Base-by-base conservation (phyloP, 352 stramenopile genomes). In the Paralagenidium karlingii region DNA sequence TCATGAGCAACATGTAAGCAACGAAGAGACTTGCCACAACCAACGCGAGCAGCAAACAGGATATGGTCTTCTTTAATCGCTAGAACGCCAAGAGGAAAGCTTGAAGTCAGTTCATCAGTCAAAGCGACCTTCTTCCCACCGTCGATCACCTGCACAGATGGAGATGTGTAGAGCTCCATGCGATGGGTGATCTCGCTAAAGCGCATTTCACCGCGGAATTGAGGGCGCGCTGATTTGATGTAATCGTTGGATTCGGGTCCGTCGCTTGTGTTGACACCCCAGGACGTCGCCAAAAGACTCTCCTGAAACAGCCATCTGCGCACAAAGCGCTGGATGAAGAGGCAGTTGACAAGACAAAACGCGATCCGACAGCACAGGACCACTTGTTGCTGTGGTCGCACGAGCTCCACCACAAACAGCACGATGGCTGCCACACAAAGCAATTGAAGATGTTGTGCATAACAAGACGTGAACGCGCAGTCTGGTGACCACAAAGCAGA, bases 391-490 rank as follows among this genome's bases (percentile, higher is more conserved):
- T n/a, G 16, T 3, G 31, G 31, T 3, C 13, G 13, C 22, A n/a
- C 34, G 41, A 5, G 8, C 13, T 20, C 10, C 11, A 53, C 25
- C 8, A 73, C 8, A 9, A 41, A 26, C 7, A 88, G 52, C 36
- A 76, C 11, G 1, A 76, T 28, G 3, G 58, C 60, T 1, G 52
- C 13, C 3, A 48, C 40, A 10, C 53, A 61, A 5, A 82, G 38
- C 25, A 34, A 50, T 38, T 66, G 71, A 24, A 85, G 41, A 8
- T 53, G 43, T 7, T 51, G 44, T 3, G 66, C 62, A 30, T 68
- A 74, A 47, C 68, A 81, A 24, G 62, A 75, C 24, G 64, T 63
- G 53, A 81, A 85, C 30, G 63, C 62, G 43, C 67, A 82, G 41
- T 82, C 68, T 82, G 31, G 4, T 34, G 11, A 5, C 24, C 37